These are phyloP conservation scores for Chytridiales sp. DNA, from an alignment of 371 early-diverging fungal species.

Conservation along the genomic window DNA sequence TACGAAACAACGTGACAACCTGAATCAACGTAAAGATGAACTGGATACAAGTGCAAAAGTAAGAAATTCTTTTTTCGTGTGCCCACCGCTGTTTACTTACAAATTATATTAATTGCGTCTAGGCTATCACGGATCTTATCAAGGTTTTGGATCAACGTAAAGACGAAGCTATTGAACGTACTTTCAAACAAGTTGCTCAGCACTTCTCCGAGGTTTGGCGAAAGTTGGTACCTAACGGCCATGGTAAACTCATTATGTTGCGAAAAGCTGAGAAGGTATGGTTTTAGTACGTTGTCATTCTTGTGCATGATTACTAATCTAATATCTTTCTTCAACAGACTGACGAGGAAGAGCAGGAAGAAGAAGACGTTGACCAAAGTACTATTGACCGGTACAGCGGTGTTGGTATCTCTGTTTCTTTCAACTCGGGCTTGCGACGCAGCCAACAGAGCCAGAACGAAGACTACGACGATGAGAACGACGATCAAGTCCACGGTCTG, in stretches of 20 bases:
- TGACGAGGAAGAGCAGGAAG: slow-evolving; percentile 31
- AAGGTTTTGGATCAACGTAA: slow-evolving; percentile 89
- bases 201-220: slow-evolving; percentile 88
- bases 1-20: slow-evolving; percentile 81
- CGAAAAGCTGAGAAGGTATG: slow-evolving; percentile 62
- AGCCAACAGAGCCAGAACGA: slow-evolving; percentile 14
- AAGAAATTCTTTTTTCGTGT: slow-evolving; percentile 3
- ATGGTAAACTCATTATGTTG: slow-evolving; percentile 84
- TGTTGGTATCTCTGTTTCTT: slow-evolving; percentile 79
- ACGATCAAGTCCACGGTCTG: slow-evolving; percentile 77
- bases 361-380: slow-evolving; percentile 30
- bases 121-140: slow-evolving; percentile 84
- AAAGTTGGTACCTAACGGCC: slow-evolving; percentile 87
- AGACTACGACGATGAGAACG: slow-evolving; percentile 71
- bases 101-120: slow-evolving; percentile 4
- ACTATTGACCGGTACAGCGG: slow-evolving; percentile 84
- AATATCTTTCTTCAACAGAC: slow-evolving; percentile 5
- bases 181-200: slow-evolving; percentile 88
- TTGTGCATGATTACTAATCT: background rate
- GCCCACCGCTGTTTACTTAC: background rate
- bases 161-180: slow-evolving; percentile 95
- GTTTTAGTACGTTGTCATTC: background rate
- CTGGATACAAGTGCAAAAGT: slow-evolving; percentile 78
- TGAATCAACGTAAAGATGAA: slow-evolving; percentile 80
- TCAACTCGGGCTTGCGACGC: slow-evolving; percentile 20